These are phyloP conservation scores for Lactifluus hygrophoroides DNA, from an alignment of 768 basidiomycete species.

Conservation along the genomic window DNA sequence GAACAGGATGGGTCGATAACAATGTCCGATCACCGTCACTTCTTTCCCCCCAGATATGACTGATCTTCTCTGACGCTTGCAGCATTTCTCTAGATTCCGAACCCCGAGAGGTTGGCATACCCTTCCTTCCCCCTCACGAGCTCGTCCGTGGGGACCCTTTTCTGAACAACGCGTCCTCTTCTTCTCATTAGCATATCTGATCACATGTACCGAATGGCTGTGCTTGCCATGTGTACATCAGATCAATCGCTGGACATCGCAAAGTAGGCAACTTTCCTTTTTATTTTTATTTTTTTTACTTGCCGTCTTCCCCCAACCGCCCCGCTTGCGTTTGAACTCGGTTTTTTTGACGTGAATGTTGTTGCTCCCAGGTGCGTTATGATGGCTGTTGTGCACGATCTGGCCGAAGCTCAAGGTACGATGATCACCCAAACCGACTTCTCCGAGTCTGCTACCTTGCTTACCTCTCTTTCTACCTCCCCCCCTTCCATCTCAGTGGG, in stretches of 20 bases:
- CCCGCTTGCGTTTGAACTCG: not conserved
- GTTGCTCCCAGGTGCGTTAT: constrained; percentile 72
- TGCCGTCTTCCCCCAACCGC: no score
- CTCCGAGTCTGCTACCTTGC: no score
- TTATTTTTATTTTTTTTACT: no score
- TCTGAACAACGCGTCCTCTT: not conserved
- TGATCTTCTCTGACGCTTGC: constrained; percentile 8
- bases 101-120: constrained; percentile 64
- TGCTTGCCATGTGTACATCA: constrained; percentile 84
- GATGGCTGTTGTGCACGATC: constrained; percentile 89
- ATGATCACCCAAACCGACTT: not conserved
- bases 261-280: constrained; percentile 61
- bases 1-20: constrained; percentile 91
- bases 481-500: constrained; percentile 50
- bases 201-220: constrained; percentile 96
- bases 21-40: no score
- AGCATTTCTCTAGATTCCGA: constrained; percentile 55
- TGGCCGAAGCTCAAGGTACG: constrained; percentile 88
- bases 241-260: constrained; percentile 63
- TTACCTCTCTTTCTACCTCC: not conserved
- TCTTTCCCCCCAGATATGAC: not conserved
- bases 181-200: constrained; percentile 55
- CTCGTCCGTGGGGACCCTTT: not conserved
- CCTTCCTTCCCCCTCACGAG: not conserved
- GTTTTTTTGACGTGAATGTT: not conserved